These are phyloP conservation scores for Rhodotorula sp. DNA, from an alignment of 1,284 basidiomycete species.

Conservation along the genomic window DNA sequence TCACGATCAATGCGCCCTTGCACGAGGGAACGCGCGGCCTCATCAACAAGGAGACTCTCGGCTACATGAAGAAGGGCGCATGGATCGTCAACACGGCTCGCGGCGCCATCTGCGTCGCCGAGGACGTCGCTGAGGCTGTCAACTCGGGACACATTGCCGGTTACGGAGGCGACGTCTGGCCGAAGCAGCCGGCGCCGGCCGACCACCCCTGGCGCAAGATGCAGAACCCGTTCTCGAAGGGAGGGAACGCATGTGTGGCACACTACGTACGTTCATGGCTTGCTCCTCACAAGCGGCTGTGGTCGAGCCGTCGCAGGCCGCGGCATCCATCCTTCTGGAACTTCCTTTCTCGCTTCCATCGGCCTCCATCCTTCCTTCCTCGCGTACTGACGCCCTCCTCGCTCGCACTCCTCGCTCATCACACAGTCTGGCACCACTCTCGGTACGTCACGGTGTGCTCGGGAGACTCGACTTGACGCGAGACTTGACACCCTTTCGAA, in stretches of 20 bases:
- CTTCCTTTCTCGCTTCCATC: too few species aligned
- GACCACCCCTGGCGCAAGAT: constrained; percentile 83
- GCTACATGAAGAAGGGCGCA: constrained; percentile 78
- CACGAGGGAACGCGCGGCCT: constrained; percentile 82
- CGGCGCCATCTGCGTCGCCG: constrained; percentile 84
- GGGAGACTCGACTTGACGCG: neutral
- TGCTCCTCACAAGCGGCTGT: too few species aligned
- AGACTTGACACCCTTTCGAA: neutral
- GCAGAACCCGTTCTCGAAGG: constrained; percentile 68
- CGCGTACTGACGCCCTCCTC: too few species aligned
- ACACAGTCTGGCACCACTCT: constrained; percentile 16
- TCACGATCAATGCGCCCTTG: constrained; percentile 86
- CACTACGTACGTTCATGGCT: constrained; percentile 1
- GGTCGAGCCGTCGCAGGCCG: too few species aligned
- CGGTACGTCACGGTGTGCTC: neutral
- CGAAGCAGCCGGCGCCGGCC: constrained; percentile 67
- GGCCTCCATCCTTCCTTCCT: neutral
- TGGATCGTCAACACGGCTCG: constrained; percentile 60
- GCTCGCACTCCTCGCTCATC: too few species aligned
- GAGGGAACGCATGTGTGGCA: constrained; percentile 46
- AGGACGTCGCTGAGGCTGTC: constrained; percentile 75
- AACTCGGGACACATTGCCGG: constrained; percentile 62
- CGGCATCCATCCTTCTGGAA: too few species aligned
- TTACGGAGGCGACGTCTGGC: constrained; percentile 54
- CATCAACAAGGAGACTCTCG: constrained; percentile 66